Conservation (phyloP, 2,329 filamentous ascomycete species). For the Fusarium sulawesiense region DNA sequence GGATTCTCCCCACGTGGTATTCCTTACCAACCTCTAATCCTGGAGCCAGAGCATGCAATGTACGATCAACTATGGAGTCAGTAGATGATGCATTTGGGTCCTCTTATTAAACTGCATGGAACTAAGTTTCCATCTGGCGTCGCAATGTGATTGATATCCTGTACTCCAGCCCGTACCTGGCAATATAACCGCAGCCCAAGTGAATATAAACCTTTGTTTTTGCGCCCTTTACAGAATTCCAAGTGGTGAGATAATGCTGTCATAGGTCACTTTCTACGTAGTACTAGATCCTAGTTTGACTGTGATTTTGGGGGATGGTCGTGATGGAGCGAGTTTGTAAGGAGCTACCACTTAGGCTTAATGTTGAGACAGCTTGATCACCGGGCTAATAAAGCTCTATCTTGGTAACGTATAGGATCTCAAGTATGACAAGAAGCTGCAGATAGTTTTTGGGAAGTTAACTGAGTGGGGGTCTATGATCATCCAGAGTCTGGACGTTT, state of each 20-base stretch:
- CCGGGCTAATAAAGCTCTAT: background rate
- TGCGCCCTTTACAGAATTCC: background rate
- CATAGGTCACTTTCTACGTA: background rate
- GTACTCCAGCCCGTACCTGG: background rate
- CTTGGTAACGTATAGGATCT: background rate
- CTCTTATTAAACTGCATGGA: background rate
- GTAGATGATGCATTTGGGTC: background rate
- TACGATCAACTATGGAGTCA: background rate
- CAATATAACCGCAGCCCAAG: background rate
- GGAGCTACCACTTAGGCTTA: background rate
- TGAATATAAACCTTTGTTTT: background rate
- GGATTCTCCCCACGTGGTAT: background rate
- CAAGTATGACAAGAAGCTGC: background rate
- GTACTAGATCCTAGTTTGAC: background rate
- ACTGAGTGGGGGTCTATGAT: constrained; percentile 23
- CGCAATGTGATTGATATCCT: background rate
- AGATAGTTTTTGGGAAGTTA: background rate
- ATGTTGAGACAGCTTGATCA: background rate
- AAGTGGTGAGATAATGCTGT: background rate
- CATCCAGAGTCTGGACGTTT: constrained; percentile 3
- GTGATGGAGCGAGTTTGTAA: background rate
- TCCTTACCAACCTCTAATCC: background rate
- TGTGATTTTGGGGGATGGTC: background rate
- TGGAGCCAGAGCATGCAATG: background rate
- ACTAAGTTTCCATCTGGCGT: background rate